Evolutionary conservation across 768 basidiomycete species (phyloP), one percentile per base, ranked within the genome.

Genomic region (Russula abietina): DNA sequence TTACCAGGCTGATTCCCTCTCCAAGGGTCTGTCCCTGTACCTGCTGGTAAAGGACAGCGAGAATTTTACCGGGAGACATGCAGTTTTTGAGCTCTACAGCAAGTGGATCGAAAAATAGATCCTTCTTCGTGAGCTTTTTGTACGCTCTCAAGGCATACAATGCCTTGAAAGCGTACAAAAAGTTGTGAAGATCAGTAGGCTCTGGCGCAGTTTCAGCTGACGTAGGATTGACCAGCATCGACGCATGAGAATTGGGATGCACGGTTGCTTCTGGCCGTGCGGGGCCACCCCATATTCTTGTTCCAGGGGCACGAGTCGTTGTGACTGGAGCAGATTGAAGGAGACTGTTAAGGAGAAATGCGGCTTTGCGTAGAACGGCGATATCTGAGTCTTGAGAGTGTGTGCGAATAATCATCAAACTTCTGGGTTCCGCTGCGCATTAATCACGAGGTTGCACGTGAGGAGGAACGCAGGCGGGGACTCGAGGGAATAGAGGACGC

Each of bases 211-310:
- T 91, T 4, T 76, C 72, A 33, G 77, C 76, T 2, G 81, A 80
- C 1, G 77, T 73, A 0, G 88, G 86, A 68, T 86, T 75, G 4
- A 78, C 73, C 2, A 85, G 75, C 72, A 86, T 79, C 19, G 83
- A 80, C 0, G 87, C 83, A 69, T 89, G 89, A 7, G 88, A 90
- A 73, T 90, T 90, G 30, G 83, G 77, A 70, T 88, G 82, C n/a
- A 89, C 77, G 0, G 79, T 77, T 53, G 71, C 65, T 19, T 68
- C 50, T 8, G 64, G 1, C 5, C 39, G 50, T 12, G 28, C 24
- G 9, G 71, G 57, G 17, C 70, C 55, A 12, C 72, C 61, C 51
- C 68, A 71, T 32, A 71, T 28, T 14, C 61, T 57, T 6, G 55
- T 38, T 16, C 22, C n/a, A 8, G 41, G 11, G 19, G 60, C 4